phyloP scores from a whole-genome alignment of 148 eudicot genomes.

The Spergularia marina region DNA sequence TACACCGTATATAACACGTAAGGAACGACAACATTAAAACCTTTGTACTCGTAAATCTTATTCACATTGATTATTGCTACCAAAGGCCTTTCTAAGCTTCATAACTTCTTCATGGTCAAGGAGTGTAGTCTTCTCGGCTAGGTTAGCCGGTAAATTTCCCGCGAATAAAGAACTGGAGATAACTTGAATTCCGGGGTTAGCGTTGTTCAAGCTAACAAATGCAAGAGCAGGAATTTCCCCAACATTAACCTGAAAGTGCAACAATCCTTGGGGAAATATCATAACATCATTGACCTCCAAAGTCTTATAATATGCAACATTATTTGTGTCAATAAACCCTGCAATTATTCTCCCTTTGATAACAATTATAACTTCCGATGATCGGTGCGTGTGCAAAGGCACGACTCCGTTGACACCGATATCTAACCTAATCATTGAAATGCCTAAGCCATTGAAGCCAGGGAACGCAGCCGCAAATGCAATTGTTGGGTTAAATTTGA shows the following conservation, averaged over 20 bases:
- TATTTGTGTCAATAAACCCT: neutral
- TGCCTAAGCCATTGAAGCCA: slow-evolving; percentile 7
- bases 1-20: too few relatives aligned
- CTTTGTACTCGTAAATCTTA: neutral
- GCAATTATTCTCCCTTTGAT: neutral
- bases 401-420: neutral
- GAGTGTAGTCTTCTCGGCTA: neutral
- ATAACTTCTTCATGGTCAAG: neutral
- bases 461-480: slow-evolving; percentile 11
- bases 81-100: neutral
- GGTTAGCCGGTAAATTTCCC: neutral
- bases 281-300: slow-evolving; percentile 12
- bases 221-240: slow-evolving; percentile 4
- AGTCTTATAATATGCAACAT: slow-evolving; percentile 7
- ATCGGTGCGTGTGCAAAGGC: neutral
- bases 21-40: too few relatives aligned
- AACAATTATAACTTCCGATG: slow-evolving; percentile 7
- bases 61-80: neutral
- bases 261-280: neutral
- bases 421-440: slow-evolving; percentile 12
- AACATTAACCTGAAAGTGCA: slow-evolving; percentile 16
- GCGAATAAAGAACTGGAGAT: neutral
- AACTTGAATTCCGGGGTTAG: neutral
- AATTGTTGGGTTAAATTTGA: neutral
- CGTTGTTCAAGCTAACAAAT: neutral